Percentiles rank a stretch among this genome's conserved stretches.
Evolutionary conservation across 352 stramenopile genomes (phyloP).

Genomic region (Globisporangium uncinulatum): DNA sequence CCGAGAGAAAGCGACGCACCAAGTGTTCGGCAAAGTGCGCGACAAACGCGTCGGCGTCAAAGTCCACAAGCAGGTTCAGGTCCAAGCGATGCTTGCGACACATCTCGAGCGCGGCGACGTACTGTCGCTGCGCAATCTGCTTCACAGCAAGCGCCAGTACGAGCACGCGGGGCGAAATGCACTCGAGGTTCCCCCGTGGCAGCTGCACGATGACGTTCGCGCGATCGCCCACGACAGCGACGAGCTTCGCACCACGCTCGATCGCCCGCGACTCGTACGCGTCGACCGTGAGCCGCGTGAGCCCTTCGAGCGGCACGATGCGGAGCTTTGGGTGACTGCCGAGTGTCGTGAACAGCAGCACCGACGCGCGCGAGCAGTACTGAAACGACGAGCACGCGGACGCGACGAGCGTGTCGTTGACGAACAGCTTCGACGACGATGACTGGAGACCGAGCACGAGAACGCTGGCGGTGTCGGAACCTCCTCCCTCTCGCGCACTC

Average conservation of each 20-base stretch:
- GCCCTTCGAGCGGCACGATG: constrained; percentile 32
- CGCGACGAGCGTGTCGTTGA: constrained; percentile 32
- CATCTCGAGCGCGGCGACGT: constrained; percentile 51
- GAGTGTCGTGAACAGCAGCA: constrained; percentile 64
- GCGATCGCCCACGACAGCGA: constrained; percentile 44
- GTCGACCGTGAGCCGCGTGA: constrained; percentile 16
- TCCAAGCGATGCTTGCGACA: constrained; percentile 75
- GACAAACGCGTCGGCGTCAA: constrained; percentile 39
- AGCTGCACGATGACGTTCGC: constrained; percentile 68
- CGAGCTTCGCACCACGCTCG: constrained; percentile 56
- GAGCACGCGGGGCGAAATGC: constrained; percentile 49
- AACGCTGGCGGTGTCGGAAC: constrained; percentile 7
- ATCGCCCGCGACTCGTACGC: constrained; percentile 36
- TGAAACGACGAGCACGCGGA: constrained; percentile 58
- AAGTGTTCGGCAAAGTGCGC: constrained; percentile 21
- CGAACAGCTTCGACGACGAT: constrained; percentile 38
- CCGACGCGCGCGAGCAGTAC: constrained; percentile 28
- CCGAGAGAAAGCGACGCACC: constrained; percentile 24
- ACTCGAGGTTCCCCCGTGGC: constrained; percentile 74
- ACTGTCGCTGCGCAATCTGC: constrained; percentile 35
- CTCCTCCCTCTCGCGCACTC: not conserved
- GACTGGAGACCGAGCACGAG: constrained; percentile 36
- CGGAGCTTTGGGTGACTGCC: constrained; percentile 48
- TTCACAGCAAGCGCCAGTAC: constrained; percentile 41
- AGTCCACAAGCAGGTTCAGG: constrained; percentile 74